Evolutionary conservation across 148 eudicot species (phyloP), one percentile per base, ranked within the genome.

Genomic region (Rhododendron vialii): DNA sequence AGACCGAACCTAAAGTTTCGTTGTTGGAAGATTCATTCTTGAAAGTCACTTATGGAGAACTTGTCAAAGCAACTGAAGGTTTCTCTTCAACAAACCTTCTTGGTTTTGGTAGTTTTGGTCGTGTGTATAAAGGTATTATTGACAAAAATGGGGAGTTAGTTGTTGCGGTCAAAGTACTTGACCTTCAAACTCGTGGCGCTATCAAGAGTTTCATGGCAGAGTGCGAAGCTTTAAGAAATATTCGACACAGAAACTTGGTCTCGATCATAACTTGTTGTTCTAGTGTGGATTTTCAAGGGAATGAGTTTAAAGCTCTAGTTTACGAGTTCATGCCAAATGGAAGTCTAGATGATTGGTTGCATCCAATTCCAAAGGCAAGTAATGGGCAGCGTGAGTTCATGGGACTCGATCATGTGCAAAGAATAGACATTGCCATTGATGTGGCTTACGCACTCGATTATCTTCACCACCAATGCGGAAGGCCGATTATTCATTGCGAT

Each of bases 391-490:
- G n/a, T 7, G 78, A 74, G 17, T 22, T 0, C 5, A 0, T 14
- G 1, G 33, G 36, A 57, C 15, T 28, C 0, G 15, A 50, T 9
- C 41, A 41, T 76, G 22, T 76, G 20, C 80, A 28, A 8, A 51
- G 57, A 50, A 18, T 80, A 26, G 20, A 80, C 14, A 48, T 74
- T 33, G 36, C n/a, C 83, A 30, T 79, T 55, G 67, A 78, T 20
- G 81, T 78, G 45, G 81, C 81, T 45, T 45, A 30, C 35, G 83
- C 83, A 6, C 69, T 81, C 28, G 33, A 81, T 53, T 81, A 81
- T 81, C 83, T 81, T n/a, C 83, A 81, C 28, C 0, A 20, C 36
- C 67, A 55, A 12, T n/a, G 47, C 47, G n/a, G 28, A 55, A 53
- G 26, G 8, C 67, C 45, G 17, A 81, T 81, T 15, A 38, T 81